A percentile compares a stretch with the other conserved stretches of the same genome.
Conservation (phyloP, 1,284 basidiomycete genomes). For the Apiotrichum veenhuisii region DNA sequence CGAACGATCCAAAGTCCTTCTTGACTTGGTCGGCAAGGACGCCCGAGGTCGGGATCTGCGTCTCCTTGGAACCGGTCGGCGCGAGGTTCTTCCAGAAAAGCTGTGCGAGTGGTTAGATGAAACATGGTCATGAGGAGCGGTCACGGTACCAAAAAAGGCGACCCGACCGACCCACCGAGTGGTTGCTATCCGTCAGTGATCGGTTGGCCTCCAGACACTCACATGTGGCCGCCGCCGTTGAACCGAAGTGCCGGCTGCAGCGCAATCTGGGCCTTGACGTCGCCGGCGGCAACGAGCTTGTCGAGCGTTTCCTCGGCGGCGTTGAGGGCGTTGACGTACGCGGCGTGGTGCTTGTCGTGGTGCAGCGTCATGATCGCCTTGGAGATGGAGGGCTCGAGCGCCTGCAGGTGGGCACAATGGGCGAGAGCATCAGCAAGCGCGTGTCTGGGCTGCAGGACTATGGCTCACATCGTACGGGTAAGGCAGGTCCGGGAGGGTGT, state of each 20-base stretch:
- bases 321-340: constrained; percentile 87
- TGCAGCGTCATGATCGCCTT: constrained; percentile 86
- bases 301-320: constrained; percentile 81
- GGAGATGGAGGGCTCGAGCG: constrained; percentile 57
- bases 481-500: too few species aligned
- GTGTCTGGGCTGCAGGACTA: too few species aligned
- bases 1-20: constrained; percentile 77
- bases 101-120: constrained; percentile 57
- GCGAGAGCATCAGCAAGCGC: too few species aligned
- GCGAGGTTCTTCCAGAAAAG: constrained; percentile 98
- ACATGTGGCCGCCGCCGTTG: constrained; percentile 74
- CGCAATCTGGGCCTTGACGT: constrained; percentile 73
- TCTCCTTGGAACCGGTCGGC: constrained; percentile 60
- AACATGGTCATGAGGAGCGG: background rate
- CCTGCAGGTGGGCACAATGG: constrained; percentile 28
- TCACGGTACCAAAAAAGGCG: too few species aligned
- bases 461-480: too few species aligned
- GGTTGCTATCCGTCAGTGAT: too few species aligned
- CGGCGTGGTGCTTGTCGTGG: constrained; percentile 93
- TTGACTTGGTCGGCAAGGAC: constrained; percentile 76
- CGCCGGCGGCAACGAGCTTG: constrained; percentile 55
- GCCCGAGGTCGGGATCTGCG: constrained; percentile 61
- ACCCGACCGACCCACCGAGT: constrained; percentile 46
- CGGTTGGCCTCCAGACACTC: too few species aligned
- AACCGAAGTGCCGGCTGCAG: constrained; percentile 84